phyloP scores from a whole-genome alignment of 2,329 filamentous ascomycete genomes.

The Capronia coronata region DNA sequence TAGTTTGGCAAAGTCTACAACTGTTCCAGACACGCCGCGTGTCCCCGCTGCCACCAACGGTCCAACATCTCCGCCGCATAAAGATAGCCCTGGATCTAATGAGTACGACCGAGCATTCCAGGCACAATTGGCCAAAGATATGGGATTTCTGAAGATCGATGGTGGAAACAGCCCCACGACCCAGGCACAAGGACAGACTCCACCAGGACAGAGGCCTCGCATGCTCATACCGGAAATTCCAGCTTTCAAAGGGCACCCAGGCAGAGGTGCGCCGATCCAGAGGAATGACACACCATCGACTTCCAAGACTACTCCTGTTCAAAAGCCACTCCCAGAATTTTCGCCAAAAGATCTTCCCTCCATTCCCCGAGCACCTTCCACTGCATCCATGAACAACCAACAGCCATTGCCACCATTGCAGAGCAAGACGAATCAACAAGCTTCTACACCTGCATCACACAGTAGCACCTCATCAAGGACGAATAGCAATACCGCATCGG shows the following conservation, averaged over 20 bases:
- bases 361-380: slow-evolving; percentile 16
- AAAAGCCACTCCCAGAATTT: slow-evolving; percentile 32
- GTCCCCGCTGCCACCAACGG: slow-evolving; percentile 41
- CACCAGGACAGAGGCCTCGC: slow-evolving; percentile 29
- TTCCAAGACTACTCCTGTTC: slow-evolving; percentile 23
- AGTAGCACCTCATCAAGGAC: slow-evolving; percentile 14
- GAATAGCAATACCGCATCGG: not conserved
- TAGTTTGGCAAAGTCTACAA: not conserved
- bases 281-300: slow-evolving; percentile 26
- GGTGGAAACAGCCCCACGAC: slow-evolving; percentile 26
- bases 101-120: slow-evolving; percentile 41
- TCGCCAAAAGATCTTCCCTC: slow-evolving; percentile 23
- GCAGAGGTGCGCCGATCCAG: slow-evolving; percentile 25
- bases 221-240: slow-evolving; percentile 33
- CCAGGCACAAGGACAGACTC: slow-evolving; percentile 12
- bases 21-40: slow-evolving; percentile 41
- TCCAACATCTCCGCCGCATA: slow-evolving; percentile 26
- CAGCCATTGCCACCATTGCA: slow-evolving; percentile 19
- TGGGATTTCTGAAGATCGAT: slow-evolving; percentile 36
- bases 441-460: slow-evolving; percentile 30
- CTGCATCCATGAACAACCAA: slow-evolving; percentile 16
- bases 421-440: slow-evolving; percentile 13
- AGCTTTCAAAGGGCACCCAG: slow-evolving; percentile 31
- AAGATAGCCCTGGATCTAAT: slow-evolving; percentile 35
- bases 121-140: slow-evolving; percentile 37